These are phyloP conservation scores for Bremia lactucae DNA, from an alignment of 352 stramenopile genomes.

Conservation along the genomic window DNA sequence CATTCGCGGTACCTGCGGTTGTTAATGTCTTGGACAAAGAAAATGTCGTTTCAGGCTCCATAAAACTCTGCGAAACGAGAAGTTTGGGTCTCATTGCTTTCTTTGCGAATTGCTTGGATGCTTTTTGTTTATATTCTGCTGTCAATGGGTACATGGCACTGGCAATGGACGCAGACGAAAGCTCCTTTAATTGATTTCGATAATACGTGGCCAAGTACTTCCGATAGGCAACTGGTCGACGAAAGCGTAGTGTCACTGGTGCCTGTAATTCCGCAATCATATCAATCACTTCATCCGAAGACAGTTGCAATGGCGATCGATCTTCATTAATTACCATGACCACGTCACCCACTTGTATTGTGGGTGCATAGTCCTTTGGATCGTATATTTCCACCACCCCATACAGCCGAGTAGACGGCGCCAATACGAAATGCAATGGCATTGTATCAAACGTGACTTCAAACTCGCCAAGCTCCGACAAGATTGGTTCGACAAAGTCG, in stretches of 20 bases:
- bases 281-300: slow-evolving; percentile 50
- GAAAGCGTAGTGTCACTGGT: slow-evolving; percentile 42
- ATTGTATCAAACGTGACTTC: slow-evolving; percentile 40
- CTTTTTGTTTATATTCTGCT: slow-evolving; percentile 48
- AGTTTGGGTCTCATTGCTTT: slow-evolving; percentile 5
- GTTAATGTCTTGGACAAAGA: slow-evolving; percentile 9
- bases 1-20: slow-evolving; percentile 8
- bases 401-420: slow-evolving; percentile 62
- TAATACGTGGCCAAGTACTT: slow-evolving; percentile 44
- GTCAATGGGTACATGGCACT: slow-evolving; percentile 57
- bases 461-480: slow-evolving; percentile 52
- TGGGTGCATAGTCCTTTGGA: slow-evolving; percentile 29
- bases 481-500: neutral
- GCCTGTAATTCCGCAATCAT: slow-evolving; percentile 31
- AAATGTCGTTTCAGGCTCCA: slow-evolving; percentile 15
- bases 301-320: slow-evolving; percentile 27
- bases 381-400: slow-evolving; percentile 68
- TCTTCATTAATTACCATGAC: slow-evolving; percentile 59
- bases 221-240: slow-evolving; percentile 42
- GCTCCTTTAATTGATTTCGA: slow-evolving; percentile 11
- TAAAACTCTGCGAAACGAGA: slow-evolving; percentile 24
- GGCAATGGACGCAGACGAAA: slow-evolving; percentile 41
- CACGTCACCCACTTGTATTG: slow-evolving; percentile 52
- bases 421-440: slow-evolving; percentile 39
- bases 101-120: slow-evolving; percentile 3